Percentiles rank a stretch among this genome's conserved stretches.
These are phyloP conservation scores for Hortiboletus campestris DNA, from an alignment of 768 basidiomycete genomes.

Conservation along the genomic window DNA sequence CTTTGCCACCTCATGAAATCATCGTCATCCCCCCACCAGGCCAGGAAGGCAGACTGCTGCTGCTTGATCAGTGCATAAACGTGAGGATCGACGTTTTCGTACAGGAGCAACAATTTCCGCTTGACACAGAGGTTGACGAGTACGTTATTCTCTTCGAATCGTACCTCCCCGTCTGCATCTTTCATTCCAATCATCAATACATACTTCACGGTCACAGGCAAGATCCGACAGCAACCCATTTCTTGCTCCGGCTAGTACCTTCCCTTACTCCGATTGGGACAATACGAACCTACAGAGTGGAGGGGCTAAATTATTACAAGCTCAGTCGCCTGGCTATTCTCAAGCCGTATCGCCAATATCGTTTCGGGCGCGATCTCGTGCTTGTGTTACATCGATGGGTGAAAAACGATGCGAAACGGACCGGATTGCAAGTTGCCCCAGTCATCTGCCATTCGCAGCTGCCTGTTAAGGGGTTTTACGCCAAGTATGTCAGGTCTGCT, in stretches of 20 bases:
- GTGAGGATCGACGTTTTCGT: slow-evolving; percentile 51
- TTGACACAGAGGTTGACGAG: slow-evolving; percentile 77
- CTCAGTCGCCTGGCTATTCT: slow-evolving; percentile 70
- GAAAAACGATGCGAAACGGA: slow-evolving; percentile 35
- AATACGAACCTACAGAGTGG: slow-evolving; percentile 49
- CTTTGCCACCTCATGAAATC: slow-evolving; percentile 54
- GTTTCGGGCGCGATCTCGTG: slow-evolving; percentile 68
- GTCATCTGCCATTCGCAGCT: slow-evolving; percentile 72
- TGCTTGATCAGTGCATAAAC: slow-evolving; percentile 65
- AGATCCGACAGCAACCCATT: slow-evolving; percentile 65
- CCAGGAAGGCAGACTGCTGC: slow-evolving; percentile 38
- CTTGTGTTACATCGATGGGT: slow-evolving; percentile 60
- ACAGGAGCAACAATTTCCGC: slow-evolving; percentile 59
- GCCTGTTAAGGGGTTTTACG: slow-evolving; percentile 66
- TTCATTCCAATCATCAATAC: slow-evolving; percentile 8
- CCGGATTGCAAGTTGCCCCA: slow-evolving; percentile 32
- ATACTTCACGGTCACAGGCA: slow-evolving; percentile 37
- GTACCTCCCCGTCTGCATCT: slow-evolving; percentile 10
- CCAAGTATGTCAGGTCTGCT: slow-evolving; percentile 48
- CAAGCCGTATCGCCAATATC: slow-evolving; percentile 58
- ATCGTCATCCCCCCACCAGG: slow-evolving; percentile 42
- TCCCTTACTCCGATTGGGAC: slow-evolving; percentile 68
- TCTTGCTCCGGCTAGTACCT: slow-evolving; percentile 65
- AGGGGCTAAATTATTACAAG: slow-evolving; percentile 56
- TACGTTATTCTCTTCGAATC: slow-evolving; percentile 33